Percentiles rank a stretch among this genome's conserved stretches.
These are phyloP conservation scores for Pseudocercospora fuligena DNA, from an alignment of 2,329 filamentous ascomycete genomes.

Conservation along the genomic window DNA sequence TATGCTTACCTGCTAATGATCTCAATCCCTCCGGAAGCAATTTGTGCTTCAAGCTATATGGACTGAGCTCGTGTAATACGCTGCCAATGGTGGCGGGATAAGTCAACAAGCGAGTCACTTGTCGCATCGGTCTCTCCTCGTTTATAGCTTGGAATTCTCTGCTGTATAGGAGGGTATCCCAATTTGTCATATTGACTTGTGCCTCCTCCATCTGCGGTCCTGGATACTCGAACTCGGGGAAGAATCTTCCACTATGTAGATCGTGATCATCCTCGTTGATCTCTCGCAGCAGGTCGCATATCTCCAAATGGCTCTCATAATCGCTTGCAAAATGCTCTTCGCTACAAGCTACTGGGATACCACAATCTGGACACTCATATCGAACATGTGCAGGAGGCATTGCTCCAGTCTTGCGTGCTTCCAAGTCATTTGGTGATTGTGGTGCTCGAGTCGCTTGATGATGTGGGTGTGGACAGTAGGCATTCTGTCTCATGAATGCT, in stretches of 20 bases:
- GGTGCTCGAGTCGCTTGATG: conserved; percentile 77
- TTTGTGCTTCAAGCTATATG: conserved; percentile 80
- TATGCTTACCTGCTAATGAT: conserved; percentile 80
- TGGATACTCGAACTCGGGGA: conserved; percentile 92
- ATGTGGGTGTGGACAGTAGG: conserved; percentile 87
- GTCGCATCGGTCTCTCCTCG: conserved; percentile 85
- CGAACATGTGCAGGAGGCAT: conserved; percentile 79
- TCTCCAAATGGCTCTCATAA: conserved; percentile 88
- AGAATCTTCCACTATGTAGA: conserved; percentile 84
- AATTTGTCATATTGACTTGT: conserved; percentile 95
- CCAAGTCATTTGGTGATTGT: conserved; percentile 66
- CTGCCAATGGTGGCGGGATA: conserved; percentile 93
- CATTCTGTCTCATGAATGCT: conserved; percentile 89
- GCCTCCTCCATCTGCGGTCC: conserved; percentile 89
- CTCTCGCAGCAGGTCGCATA: conserved; percentile 88
- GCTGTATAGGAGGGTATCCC: conserved; percentile 96
- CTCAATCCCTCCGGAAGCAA: conserved; percentile 88
- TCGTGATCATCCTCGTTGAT: conserved; percentile 99
- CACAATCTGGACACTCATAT: conserved; percentile 96
- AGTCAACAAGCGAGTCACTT: conserved; percentile 89
- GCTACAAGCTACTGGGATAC: conserved; percentile 89
- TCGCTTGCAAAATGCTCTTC: conserved; percentile 96
- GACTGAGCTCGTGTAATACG: conserved; percentile 90
- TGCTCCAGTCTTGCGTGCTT: conserved; percentile 63
- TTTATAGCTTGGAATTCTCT: conserved; percentile 90